phyloP scores from a whole-genome alignment of 129 eudicot genomes.

The Mikania micrantha region DNA sequence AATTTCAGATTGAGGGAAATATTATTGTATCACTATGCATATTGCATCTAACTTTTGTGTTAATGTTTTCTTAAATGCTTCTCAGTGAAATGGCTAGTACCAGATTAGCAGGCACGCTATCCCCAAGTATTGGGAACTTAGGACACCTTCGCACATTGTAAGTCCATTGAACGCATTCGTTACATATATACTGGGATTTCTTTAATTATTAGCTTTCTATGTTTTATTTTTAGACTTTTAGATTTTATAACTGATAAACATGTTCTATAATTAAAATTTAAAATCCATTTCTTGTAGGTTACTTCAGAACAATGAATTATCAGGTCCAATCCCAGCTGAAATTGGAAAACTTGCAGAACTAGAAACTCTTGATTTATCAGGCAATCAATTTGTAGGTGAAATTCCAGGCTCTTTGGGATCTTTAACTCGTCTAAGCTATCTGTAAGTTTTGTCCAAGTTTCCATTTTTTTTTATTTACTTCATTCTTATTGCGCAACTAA shows the following conservation, averaged over 20 bases:
- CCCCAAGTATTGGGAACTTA: constrained; percentile 85
- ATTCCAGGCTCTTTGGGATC: constrained; percentile 81
- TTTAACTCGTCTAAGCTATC: constrained; percentile 63
- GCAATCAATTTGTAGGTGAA: constrained; percentile 76
- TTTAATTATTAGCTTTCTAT: neutral
- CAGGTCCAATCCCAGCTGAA: constrained; percentile 70
- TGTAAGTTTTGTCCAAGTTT: constrained; percentile 46
- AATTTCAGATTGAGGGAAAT: constrained; percentile 7
- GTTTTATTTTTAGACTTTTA: neutral
- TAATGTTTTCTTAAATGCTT: constrained; percentile 5
- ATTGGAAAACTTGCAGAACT: constrained; percentile 75
- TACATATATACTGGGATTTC: neutral
- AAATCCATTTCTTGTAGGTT: constrained; percentile 42
- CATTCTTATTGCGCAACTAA: neutral
- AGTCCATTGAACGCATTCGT: constrained; percentile 14
- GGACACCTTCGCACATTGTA: constrained; percentile 77
- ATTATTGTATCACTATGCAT: neutral
- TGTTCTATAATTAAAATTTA: neutral
- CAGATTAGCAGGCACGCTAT: constrained; percentile 76
- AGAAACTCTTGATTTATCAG: constrained; percentile 79
- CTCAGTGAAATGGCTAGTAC: constrained; percentile 87
- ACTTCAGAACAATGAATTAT: constrained; percentile 73
- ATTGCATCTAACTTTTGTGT: constrained; percentile 16
- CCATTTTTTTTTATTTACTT: neutral
- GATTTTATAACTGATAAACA: neutral